Evolutionary conservation across 73 alveolate genomes (phyloP), one percentile per base, ranked within the genome.

Genomic region (Uronychia setigera): DNA sequence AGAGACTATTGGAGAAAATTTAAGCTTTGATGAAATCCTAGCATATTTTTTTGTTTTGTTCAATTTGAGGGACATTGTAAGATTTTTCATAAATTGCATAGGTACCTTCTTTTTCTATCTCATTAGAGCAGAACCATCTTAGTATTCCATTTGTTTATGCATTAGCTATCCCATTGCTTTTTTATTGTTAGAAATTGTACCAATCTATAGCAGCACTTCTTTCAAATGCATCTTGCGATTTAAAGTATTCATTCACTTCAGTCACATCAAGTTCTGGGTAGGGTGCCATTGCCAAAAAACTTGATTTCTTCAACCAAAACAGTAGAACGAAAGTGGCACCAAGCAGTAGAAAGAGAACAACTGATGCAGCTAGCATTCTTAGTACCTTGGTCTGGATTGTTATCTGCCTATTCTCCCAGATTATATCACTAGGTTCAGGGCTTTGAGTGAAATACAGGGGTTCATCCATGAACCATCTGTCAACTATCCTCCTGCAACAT

Each of bases 371-470:
- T 29, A 33, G 60, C 1, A 74, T 29, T 31, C 89, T 59, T 31
- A 28, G 9, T 32, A 82, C n/a, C 30, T 32, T 14, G n/a, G 57
- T 78, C 31, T 28, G 14, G 14, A 26, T 13, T 1, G 89, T 81
- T 31, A 32, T 32, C 46, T 81, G 88, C 60, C 58, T 26, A 31
- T 83, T 83, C 35, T 88, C 94, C 94, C 94, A 88, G 74, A 88
- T 81, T 26, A 88, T 82, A 74, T 88, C 87, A 28, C 88, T 59
- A 30, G 94, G 94, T 58, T 88, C 94, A 29, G 94, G 79, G 26
- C 91, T 88, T 29, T n/a, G 59, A n/a, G 27, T 35, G 33, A 88
- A 59, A 26, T 58, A 31, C 27, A 83, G 11, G 9, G 67, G n/a
- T 31, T 88, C 76, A 0, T 75, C 84, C 26, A 83, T 78, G 78